These are phyloP conservation scores for Austroboletus eburneus DNA, from an alignment of 768 basidiomycete species.

Conservation along the genomic window DNA sequence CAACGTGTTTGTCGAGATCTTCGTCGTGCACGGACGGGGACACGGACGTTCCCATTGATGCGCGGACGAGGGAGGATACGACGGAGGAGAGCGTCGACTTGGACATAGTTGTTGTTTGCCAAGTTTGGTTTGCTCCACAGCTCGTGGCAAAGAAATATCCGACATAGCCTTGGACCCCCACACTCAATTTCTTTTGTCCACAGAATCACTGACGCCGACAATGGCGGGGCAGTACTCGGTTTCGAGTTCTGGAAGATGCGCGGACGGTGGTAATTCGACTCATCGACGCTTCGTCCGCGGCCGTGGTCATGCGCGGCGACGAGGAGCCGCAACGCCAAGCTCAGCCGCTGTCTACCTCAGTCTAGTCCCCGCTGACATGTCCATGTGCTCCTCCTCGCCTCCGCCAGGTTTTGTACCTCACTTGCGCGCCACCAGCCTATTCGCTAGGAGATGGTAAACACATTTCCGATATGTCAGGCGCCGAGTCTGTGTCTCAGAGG, in stretches of 20 bases:
- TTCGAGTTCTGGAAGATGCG: too few species aligned
- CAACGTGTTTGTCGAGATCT: slow-evolving; percentile 89
- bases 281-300: slow-evolving; percentile 18
- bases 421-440: slow-evolving; percentile 4
- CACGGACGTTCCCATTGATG: slow-evolving; percentile 68
- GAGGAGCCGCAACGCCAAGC: not conserved
- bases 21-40: slow-evolving; percentile 62
- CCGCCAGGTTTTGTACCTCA: not conserved
- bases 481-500: not conserved
- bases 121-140: slow-evolving; percentile 6
- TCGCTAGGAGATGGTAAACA: too few species aligned
- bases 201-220: not conserved
- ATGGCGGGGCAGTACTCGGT: not conserved
- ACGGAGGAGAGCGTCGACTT: slow-evolving; percentile 73
- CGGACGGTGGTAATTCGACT: slow-evolving; percentile 4
- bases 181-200: too few species aligned
- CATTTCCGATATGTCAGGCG: too few species aligned
- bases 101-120: slow-evolving; percentile 34
- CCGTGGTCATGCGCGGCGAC: slow-evolving; percentile 1
- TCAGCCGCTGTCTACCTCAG: too few species aligned
- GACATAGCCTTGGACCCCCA: too few species aligned
- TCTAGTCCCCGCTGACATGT: not conserved
- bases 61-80: slow-evolving; percentile 74
- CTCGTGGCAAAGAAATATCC: too few species aligned
- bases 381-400: not conserved